Evolutionary conservation across 208 protist genomes (phyloP).

Genomic region (Trypanosoma conorhini): DNA sequence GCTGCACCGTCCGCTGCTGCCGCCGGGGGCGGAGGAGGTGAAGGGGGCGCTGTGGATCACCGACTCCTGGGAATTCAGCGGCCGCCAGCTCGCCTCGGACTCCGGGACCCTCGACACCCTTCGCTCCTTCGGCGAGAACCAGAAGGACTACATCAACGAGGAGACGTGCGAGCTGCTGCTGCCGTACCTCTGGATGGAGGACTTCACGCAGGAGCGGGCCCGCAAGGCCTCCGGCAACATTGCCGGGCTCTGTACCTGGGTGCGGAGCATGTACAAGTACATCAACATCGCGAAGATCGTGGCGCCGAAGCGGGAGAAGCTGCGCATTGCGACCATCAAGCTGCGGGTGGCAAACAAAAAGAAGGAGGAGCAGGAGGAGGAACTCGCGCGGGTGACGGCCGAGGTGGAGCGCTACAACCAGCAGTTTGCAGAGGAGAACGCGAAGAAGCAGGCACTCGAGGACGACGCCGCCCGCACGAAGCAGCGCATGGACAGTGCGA

Average conservation of each 20-base stretch:
- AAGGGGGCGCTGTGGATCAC: constrained; percentile 89
- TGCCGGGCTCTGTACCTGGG: constrained; percentile 96
- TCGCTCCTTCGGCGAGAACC: constrained; percentile 80
- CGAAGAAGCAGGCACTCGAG: constrained; percentile 96
- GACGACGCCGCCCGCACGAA: constrained; percentile 96
- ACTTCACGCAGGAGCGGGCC: constrained; percentile 95
- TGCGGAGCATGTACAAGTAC: constrained; percentile 97
- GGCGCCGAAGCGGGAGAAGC: constrained; percentile 94
- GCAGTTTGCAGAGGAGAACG: constrained; percentile 93
- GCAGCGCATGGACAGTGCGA: constrained; percentile 97
- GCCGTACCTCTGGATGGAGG: constrained; percentile 96
- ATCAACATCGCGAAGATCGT: constrained; percentile 97
- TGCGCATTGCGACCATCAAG: constrained; percentile 89
- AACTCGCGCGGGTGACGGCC: constrained; percentile 93
- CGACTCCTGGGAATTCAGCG: constrained; percentile 91
- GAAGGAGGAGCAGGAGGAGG: constrained; percentile 95
- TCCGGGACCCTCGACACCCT: constrained; percentile 74
- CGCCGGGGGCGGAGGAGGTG: constrained; percentile 77
- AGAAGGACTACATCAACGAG: constrained; percentile 98
- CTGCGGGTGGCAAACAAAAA: constrained; percentile 94
- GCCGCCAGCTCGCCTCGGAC: constrained; percentile 81
- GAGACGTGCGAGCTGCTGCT: constrained; percentile 98
- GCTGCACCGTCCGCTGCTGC: constrained; percentile 73
- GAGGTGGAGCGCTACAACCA: constrained; percentile 94
- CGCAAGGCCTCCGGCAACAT: constrained; percentile 92